Percentiles rank a stretch among this genome's conserved stretches.
These are phyloP conservation scores for Paramecium octaurelia DNA, from an alignment of 73 alveolate genomes.

Conservation along the genomic window DNA sequence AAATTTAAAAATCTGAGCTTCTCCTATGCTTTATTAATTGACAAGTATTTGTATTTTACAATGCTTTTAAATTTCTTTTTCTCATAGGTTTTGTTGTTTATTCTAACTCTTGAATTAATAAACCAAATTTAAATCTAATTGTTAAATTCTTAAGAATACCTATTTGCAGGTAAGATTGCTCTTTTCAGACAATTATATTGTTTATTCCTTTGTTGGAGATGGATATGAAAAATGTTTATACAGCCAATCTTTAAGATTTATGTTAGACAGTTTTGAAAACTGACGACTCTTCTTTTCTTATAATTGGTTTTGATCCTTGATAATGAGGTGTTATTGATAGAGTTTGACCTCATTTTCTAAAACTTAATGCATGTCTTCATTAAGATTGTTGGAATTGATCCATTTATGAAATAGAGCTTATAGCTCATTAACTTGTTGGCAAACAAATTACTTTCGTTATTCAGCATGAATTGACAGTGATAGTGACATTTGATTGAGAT, in stretches of 20 bases:
- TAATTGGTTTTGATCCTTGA: background rate
- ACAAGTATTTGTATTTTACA: background rate
- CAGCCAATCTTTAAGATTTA: background rate
- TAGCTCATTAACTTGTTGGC: background rate
- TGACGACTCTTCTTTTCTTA: background rate
- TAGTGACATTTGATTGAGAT: background rate
- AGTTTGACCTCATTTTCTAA: background rate
- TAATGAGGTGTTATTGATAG: background rate
- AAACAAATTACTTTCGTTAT: background rate
- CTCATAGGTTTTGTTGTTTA: background rate
- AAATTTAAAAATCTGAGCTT: constrained; percentile 74
- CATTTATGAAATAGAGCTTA: background rate
- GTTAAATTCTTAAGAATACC: background rate
- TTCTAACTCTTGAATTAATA: background rate
- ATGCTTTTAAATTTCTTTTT: background rate
- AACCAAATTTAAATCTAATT: background rate
- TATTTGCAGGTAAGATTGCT: background rate
- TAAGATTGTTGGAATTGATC: background rate
- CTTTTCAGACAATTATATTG: background rate
- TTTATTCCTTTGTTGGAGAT: background rate
- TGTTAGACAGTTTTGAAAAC: background rate
- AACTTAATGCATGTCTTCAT: background rate
- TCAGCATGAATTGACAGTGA: background rate
- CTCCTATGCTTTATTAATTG: background rate
- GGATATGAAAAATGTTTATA: background rate